A percentile compares a stretch with the other conserved stretches of the same genome.
These are phyloP conservation scores for Coprinopsis strossmayeri DNA, from an alignment of 768 basidiomycete genomes.

Conservation along the genomic window DNA sequence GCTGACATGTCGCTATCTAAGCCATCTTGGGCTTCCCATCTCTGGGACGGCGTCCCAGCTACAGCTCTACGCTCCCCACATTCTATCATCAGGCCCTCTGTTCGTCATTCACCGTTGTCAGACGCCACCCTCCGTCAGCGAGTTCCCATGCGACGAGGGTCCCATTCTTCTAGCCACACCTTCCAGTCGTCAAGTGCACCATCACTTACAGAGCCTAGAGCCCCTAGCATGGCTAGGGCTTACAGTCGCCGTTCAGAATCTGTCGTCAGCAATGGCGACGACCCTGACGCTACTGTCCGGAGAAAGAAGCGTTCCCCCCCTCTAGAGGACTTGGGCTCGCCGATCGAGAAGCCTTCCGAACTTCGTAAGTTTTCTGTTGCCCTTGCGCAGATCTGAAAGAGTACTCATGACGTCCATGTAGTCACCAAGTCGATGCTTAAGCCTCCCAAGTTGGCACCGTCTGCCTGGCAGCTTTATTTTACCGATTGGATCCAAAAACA, in stretches of 20 bases:
- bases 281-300: slow-evolving; percentile 71
- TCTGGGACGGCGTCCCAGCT: slow-evolving; percentile 50
- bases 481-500: slow-evolving; percentile 91
- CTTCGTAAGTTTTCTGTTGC: slow-evolving; percentile 33
- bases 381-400: slow-evolving; percentile 9
- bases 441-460: slow-evolving; percentile 87
- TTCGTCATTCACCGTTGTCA: slow-evolving; percentile 42
- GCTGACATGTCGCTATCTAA: slow-evolving; percentile 51
- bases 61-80: slow-evolving; percentile 37
- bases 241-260: slow-evolving; percentile 69
- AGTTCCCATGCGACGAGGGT: slow-evolving; percentile 36
- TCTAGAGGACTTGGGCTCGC: slow-evolving; percentile 27
- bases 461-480: slow-evolving; percentile 95
- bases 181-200: slow-evolving; percentile 75
- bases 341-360: slow-evolving; percentile 34
- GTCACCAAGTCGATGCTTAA: slow-evolving; percentile 73
- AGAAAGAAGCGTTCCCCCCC: slow-evolving; percentile 42
- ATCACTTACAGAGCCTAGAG: slow-evolving; percentile 40
- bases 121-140: slow-evolving; percentile 34
- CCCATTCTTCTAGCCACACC: slow-evolving; percentile 43
- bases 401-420: slow-evolving; percentile 22
- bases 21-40: slow-evolving; percentile 61
- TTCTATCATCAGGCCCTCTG: slow-evolving; percentile 36
- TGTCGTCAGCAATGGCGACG: slow-evolving; percentile 44
- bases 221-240: slow-evolving; percentile 43